Percentiles rank a stretch among this genome's conserved stretches.
These are phyloP conservation scores for Aechmea fasciata DNA, from an alignment of 176 grass and related monocot genomes.

Conservation along the genomic window DNA sequence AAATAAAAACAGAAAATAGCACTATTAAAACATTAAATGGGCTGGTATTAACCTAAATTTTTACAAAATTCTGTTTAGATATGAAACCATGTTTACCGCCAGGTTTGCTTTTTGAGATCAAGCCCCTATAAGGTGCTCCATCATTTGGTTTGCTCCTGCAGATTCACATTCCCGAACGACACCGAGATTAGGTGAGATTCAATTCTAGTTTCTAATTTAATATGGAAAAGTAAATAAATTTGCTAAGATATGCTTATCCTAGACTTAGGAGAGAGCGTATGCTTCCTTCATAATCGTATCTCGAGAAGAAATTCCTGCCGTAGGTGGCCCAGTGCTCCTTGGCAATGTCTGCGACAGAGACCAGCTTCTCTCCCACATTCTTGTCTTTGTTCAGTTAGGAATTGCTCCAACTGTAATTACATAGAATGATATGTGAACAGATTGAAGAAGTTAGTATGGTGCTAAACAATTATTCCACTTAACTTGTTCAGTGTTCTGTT, in stretches of 20 bases:
- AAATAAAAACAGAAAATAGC: conserved; percentile 10
- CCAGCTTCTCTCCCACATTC: conserved; percentile 58
- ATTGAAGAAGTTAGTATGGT: too few relatives aligned
- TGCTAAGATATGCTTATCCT: background rate
- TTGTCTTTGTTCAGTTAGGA: conserved; percentile 55
- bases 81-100: conserved; percentile 53
- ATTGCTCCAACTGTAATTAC: too few relatives aligned
- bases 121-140: conserved; percentile 58
- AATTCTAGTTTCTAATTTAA: background rate
- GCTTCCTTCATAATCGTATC: conserved; percentile 93
- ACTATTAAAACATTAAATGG: background rate
- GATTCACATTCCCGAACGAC: conserved; percentile 58
- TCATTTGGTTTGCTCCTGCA: conserved; percentile 61
- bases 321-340: conserved; percentile 87
- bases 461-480: too few relatives aligned
- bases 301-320: conserved; percentile 86
- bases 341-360: conserved; percentile 81
- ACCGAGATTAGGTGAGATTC: background rate
- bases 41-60: background rate
- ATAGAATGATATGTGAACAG: too few relatives aligned
- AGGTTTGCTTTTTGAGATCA: conserved; percentile 45
- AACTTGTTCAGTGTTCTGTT: too few relatives aligned
- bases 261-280: conserved; percentile 11
- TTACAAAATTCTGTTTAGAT: background rate
- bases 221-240: background rate